Conservation (phyloP, 306 rosid species). For the Quercus aquifolioides region DNA sequence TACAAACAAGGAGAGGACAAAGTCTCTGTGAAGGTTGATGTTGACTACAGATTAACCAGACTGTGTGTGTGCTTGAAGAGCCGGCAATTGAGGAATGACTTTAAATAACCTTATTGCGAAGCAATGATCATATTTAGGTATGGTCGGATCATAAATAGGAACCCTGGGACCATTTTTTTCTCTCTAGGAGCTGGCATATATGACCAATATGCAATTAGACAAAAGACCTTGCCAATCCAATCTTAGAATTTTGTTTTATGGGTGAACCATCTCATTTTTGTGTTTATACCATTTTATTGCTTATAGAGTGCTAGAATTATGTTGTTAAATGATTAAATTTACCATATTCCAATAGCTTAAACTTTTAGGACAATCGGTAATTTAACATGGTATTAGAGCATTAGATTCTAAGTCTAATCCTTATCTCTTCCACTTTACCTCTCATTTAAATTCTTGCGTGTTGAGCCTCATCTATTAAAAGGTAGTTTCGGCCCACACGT, state of each 20-base stretch:
- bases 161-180: slow-evolving; percentile 29
- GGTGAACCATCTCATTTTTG: neutral
- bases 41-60: slow-evolving; percentile 29
- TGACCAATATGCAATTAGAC: neutral
- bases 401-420: no score
- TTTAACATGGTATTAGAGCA: no score
- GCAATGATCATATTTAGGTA: neutral
- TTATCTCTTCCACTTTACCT: fast-evolving
- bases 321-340: no score
- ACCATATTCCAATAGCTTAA: fast-evolving
- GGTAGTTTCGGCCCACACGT: fast-evolving
- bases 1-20: slow-evolving; percentile 3
- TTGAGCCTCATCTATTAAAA: fast-evolving
- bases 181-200: slow-evolving; percentile 21
- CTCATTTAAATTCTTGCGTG: fast-evolving
- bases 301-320: no score
- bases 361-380: no score
- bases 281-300: neutral
- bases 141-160: neutral
- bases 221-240: neutral
- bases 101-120: neutral
- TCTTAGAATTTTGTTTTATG: neutral
- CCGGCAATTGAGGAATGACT: slow-evolving; percentile 10
- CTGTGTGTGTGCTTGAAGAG: neutral
- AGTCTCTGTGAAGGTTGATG: slow-evolving; percentile 24